phyloP scores from a whole-genome alignment of 805 yeast genomes.

The Candida michaelii region DNA sequence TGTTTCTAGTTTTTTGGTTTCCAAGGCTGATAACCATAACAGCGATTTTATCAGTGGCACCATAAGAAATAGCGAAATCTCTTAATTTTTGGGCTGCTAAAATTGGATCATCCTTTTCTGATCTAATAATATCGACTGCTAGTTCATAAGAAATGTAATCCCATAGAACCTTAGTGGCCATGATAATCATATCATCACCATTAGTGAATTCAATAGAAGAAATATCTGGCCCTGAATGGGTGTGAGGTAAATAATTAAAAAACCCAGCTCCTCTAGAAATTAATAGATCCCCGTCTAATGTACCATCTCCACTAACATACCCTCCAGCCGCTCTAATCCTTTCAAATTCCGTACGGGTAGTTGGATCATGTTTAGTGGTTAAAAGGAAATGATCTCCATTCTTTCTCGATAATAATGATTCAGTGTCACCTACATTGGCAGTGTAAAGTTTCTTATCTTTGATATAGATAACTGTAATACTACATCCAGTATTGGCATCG shows the following conservation, averaged over 20 bases:
- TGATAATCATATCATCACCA: slow-evolving; percentile 78
- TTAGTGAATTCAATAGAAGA: slow-evolving; percentile 58
- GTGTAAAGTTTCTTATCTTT: slow-evolving; percentile 68
- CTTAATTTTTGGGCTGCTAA: slow-evolving; percentile 89
- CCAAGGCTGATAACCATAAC: slow-evolving; percentile 77
- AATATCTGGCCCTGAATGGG: slow-evolving; percentile 85
- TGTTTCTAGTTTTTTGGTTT: slow-evolving; percentile 41
- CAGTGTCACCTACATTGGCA: slow-evolving; percentile 90
- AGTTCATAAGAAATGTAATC: slow-evolving; percentile 76
- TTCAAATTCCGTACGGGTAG: slow-evolving; percentile 73
- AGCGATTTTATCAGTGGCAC: slow-evolving; percentile 74
- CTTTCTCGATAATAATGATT: slow-evolving; percentile 72
- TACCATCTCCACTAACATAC: slow-evolving; percentile 79
- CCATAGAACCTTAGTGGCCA: slow-evolving; percentile 87
- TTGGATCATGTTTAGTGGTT: slow-evolving; percentile 82
- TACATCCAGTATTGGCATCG: slow-evolving; percentile 79
- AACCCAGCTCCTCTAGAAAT: slow-evolving; percentile 93
- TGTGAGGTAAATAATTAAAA: slow-evolving; percentile 79
- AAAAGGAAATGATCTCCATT: slow-evolving; percentile 79
- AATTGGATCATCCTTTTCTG: slow-evolving; percentile 79
- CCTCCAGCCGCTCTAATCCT: slow-evolving; percentile 92
- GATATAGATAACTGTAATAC: slow-evolving; percentile 79
- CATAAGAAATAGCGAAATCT: slow-evolving; percentile 92
- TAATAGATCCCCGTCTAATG: slow-evolving; percentile 76
- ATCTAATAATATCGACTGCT: slow-evolving; percentile 88